phyloP scores from a whole-genome alignment of 495 filamentous ascomycete genomes.

The Hypoxylon trugodes region DNA sequence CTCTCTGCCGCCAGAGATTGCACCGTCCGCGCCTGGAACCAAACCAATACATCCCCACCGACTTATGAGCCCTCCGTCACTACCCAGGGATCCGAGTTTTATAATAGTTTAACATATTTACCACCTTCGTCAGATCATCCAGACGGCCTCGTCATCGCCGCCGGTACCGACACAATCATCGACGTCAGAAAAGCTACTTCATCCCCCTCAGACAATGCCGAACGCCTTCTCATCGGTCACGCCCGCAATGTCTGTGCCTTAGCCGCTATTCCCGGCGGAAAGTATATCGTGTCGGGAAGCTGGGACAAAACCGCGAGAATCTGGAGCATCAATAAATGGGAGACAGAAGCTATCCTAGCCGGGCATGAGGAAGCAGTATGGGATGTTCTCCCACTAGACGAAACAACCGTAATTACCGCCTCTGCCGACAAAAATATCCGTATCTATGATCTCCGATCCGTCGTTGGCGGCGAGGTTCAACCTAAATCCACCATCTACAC shows the following conservation, averaged over 20 bases:
- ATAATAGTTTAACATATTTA: constrained; percentile 84
- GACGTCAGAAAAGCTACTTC: constrained; percentile 78
- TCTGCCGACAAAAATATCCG: constrained; percentile 91
- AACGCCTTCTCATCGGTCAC: constrained; percentile 87
- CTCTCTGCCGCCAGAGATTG: constrained; percentile 90
- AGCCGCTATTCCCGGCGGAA: constrained; percentile 74
- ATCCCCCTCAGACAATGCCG: constrained; percentile 73
- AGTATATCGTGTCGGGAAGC: constrained; percentile 85
- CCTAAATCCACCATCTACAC: constrained; percentile 78
- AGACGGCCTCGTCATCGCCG: constrained; percentile 85
- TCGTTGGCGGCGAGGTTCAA: constrained; percentile 78
- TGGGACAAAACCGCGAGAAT: constrained; percentile 90
- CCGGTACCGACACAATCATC: constrained; percentile 90
- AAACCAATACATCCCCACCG: constrained; percentile 65
- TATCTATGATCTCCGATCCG: constrained; percentile 73
- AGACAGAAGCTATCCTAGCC: constrained; percentile 71
- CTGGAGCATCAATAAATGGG: constrained; percentile 81
- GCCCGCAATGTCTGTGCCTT: constrained; percentile 85
- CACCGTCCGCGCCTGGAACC: constrained; percentile 88
- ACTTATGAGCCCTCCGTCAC: constrained; percentile 78
- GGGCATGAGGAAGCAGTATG: constrained; percentile 83
- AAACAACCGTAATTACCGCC: constrained; percentile 84
- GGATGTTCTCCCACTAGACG: constrained; percentile 86
- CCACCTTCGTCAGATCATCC: constrained; percentile 73
- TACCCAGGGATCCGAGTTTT: constrained; percentile 78